These are phyloP conservation scores for Solanum chiquidenum DNA, from an alignment of 257 asterid genomes.

Conservation along the genomic window DNA sequence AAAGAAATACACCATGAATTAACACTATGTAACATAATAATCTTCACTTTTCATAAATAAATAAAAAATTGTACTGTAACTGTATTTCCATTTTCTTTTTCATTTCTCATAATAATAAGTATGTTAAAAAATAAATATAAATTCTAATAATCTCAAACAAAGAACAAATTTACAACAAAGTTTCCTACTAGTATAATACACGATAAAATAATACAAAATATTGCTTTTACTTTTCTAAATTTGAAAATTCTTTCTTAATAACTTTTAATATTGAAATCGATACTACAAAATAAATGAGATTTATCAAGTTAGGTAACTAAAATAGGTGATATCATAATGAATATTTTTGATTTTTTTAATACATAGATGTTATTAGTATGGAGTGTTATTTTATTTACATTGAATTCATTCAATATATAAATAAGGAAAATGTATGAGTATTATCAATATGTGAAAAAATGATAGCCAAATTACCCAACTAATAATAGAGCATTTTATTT, in stretches of 20 bases:
- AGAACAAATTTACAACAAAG: not conserved
- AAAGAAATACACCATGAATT: not conserved
- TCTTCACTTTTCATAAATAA: not conserved
- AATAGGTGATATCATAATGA: not conserved
- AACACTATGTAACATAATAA: not conserved
- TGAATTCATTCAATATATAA: not conserved
- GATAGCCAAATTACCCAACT: not conserved
- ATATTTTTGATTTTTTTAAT: too few species aligned
- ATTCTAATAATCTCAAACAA: not conserved
- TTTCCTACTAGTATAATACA: not conserved
- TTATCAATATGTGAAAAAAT: not conserved
- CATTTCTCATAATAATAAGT: not conserved
- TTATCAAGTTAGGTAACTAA: not conserved
- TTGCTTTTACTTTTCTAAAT: not conserved
- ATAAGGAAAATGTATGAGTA: not conserved
- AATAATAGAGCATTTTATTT: not conserved
- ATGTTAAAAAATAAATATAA: not conserved
- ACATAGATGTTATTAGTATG: not conserved
- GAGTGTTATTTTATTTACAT: not conserved
- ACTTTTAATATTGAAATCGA: not conserved
- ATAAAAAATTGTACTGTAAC: not conserved
- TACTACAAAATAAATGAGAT: not conserved
- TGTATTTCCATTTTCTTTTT: not conserved
- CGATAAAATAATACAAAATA: not conserved
- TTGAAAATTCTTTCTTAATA: not conserved